Evolutionary conservation across 805 yeast genomes (phyloP).

Genomic region (Naumovozyma dairenensis): DNA sequence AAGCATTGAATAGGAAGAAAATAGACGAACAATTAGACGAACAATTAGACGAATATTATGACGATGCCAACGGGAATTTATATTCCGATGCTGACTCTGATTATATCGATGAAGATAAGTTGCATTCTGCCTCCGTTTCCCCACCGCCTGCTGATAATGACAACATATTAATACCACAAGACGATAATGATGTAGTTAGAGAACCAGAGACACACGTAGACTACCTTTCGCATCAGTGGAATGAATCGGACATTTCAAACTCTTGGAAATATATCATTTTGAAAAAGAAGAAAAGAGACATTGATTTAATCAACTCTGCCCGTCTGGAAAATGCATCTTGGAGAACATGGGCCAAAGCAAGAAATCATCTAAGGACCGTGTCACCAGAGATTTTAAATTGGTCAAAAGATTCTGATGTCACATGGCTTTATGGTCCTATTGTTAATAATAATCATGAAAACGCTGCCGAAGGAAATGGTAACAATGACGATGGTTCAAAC

Average conservation of each 20-base stretch:
- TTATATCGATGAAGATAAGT: conserved; percentile 4
- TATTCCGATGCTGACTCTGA: conserved; percentile 4
- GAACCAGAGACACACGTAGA: conserved; percentile 91
- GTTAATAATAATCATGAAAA: conserved; percentile 11
- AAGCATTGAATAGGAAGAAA: conserved; percentile 22
- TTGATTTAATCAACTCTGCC: conserved; percentile 71
- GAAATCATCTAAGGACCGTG: conserved; percentile 66
- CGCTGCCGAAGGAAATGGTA: background rate
- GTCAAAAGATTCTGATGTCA: conserved; percentile 94
- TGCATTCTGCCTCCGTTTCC: conserved; percentile 25
- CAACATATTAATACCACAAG: conserved; percentile 45
- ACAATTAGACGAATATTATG: conserved; percentile 13
- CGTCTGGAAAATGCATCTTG: conserved; percentile 85
- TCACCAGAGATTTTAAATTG: conserved; percentile 89
- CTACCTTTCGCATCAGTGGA: conserved; percentile 92
- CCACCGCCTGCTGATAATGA: conserved; percentile 29
- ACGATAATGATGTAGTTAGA: conserved; percentile 68
- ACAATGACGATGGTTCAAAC: conserved; percentile 7
- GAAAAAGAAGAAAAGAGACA: conserved; percentile 45
- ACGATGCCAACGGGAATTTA: conserved; percentile 3
- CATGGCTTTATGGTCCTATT: conserved; percentile 94
- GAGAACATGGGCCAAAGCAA: conserved; percentile 97
- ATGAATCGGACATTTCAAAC: conserved; percentile 82
- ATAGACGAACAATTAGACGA: too few species aligned
- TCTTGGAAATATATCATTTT: conserved; percentile 91